These are phyloP conservation scores for Fusarium sp. DNA, from an alignment of 2,329 filamentous ascomycete genomes.

Conservation along the genomic window DNA sequence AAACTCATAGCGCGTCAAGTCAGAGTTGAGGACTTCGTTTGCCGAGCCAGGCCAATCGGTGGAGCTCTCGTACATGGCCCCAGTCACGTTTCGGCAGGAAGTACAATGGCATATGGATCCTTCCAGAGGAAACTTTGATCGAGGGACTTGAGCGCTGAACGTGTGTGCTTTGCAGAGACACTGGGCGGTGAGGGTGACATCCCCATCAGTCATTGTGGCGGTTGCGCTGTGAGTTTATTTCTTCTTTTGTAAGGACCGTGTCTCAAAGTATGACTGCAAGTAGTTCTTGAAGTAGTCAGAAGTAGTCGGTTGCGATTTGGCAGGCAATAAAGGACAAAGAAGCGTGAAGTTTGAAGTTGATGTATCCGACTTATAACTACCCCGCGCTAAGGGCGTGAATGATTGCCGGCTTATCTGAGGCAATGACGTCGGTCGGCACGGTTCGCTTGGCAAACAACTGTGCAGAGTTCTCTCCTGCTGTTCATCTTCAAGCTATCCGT, in stretches of 20 bases:
- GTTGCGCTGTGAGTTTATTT: too few species aligned
- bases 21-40: slow-evolving; percentile 38
- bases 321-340: not conserved
- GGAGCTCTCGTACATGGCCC: slow-evolving; percentile 57
- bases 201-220: not conserved
- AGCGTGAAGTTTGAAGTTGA: slow-evolving; percentile 3
- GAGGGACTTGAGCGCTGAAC: slow-evolving; percentile 56
- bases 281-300: too few species aligned
- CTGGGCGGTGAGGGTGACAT: slow-evolving; percentile 48
- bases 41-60: slow-evolving; percentile 40
- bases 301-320: too few species aligned
- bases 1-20: slow-evolving; percentile 58
- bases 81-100: slow-evolving; percentile 64
- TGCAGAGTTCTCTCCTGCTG: too few species aligned
- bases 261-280: too few species aligned
- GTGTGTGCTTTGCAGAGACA: slow-evolving; percentile 63
- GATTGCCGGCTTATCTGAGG: not conserved
- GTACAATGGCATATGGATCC: slow-evolving; percentile 64
- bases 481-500: too few species aligned
- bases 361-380: not conserved
- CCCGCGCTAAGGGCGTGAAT: slow-evolving; percentile 32
- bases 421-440: not conserved
- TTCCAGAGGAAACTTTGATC: slow-evolving; percentile 58
- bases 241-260: too few species aligned
- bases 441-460: not conserved